A percentile compares a stretch with the other conserved stretches of the same genome.
phyloP scores from a whole-genome alignment of 345 rosid genomes.

The Pistacia vera region DNA sequence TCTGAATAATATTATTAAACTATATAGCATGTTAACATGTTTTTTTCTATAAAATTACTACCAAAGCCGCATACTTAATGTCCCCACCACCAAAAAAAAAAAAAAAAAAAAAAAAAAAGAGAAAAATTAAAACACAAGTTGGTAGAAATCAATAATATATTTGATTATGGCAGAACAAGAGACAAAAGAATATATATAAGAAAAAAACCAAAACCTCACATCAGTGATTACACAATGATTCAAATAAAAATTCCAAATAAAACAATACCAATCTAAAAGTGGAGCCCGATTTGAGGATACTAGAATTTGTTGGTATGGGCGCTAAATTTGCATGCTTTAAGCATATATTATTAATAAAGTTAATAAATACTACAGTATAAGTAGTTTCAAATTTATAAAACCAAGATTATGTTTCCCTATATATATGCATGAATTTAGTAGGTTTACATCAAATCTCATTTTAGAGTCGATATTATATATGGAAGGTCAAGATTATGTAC shows the following conservation, averaged over 20 bases:
- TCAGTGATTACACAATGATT: constrained; percentile 23
- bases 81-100: too few species aligned
- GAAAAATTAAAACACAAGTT: background rate
- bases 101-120: too few species aligned
- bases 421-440: background rate
- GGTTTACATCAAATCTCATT: background rate
- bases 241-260: constrained; percentile 23
- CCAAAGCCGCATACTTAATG: background rate
- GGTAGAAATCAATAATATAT: background rate
- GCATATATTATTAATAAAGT: too few species aligned
- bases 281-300: constrained; percentile 21
- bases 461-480: background rate
- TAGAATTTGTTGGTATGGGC: constrained; percentile 38
- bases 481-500: constrained; percentile 3
- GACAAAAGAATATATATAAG: constrained; percentile 21
- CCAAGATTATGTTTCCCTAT: background rate
- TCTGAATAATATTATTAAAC: too few species aligned
- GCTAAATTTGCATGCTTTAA: too few species aligned
- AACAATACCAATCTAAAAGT: constrained; percentile 26
- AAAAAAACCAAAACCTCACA: background rate
- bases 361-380: too few species aligned
- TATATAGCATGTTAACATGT: too few species aligned
- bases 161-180: constrained; percentile 2
- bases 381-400: background rate
- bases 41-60: too few species aligned